Conservation (phyloP, 768 basidiomycete genomes). For the Lentinula sp. region DNA sequence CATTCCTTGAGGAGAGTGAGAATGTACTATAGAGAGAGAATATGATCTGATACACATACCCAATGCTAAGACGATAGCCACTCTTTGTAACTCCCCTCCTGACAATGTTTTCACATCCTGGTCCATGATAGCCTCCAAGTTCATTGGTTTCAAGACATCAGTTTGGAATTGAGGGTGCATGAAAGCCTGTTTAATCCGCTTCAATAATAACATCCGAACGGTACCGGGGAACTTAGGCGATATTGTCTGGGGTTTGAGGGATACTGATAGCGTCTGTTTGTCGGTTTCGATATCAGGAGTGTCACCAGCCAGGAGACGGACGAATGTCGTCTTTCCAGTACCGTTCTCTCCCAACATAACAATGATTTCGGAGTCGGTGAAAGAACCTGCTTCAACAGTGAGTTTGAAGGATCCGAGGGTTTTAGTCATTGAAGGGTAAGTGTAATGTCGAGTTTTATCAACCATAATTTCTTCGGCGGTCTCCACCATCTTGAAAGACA, state of each 20-base stretch:
- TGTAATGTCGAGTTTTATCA: slow-evolving; percentile 85
- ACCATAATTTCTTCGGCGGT: slow-evolving; percentile 85
- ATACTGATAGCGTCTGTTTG: slow-evolving; percentile 80
- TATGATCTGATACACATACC: slow-evolving; percentile 35
- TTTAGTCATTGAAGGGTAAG: slow-evolving; percentile 95
- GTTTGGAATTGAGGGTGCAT: slow-evolving; percentile 99
- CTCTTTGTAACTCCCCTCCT: slow-evolving; percentile 96
- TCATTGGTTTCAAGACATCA: slow-evolving; percentile 98
- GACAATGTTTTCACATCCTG: slow-evolving; percentile 98
- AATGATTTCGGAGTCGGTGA: slow-evolving; percentile 99
- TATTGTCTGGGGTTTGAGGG: slow-evolving; percentile 97
- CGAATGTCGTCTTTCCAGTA: slow-evolving; percentile 98
- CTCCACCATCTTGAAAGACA: slow-evolving; percentile 97
- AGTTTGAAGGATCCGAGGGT: slow-evolving; percentile 95
- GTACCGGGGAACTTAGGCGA: slow-evolving; percentile 96
- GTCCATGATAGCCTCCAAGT: slow-evolving; percentile 88
- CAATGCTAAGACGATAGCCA: slow-evolving; percentile 90
- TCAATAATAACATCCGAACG: slow-evolving; percentile 91
- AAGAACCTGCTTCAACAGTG: slow-evolving; percentile 81
- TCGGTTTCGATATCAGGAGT: slow-evolving; percentile 80
- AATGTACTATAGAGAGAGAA: slow-evolving; percentile 8
- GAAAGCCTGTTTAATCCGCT: slow-evolving; percentile 91
- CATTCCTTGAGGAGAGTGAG: slow-evolving; percentile 39
- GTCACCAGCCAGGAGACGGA: slow-evolving; percentile 91
- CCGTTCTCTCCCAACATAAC: slow-evolving; percentile 99